Conservation (phyloP, 306 rosid genomes). For the Ormosia emarginata region DNA sequence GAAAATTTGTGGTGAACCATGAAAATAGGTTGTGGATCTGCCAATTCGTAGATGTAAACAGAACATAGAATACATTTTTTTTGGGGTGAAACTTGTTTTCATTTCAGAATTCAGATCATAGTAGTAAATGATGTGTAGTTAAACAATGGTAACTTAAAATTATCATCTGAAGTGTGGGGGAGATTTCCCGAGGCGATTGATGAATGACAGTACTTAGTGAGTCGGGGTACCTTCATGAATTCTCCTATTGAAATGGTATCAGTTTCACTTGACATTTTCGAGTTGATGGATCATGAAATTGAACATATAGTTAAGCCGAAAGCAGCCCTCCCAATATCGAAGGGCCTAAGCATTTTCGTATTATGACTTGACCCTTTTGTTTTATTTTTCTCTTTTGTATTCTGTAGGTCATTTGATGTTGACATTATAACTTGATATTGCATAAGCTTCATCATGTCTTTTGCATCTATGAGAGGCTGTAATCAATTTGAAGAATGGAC, state of each 20-base stretch:
- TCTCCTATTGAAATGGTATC: background rate
- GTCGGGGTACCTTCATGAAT: background rate
- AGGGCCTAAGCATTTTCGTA: background rate
- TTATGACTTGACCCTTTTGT: background rate
- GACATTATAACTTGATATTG: background rate
- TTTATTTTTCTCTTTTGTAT: background rate
- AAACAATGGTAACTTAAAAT: background rate
- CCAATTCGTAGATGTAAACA: background rate
- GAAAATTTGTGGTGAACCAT: background rate
- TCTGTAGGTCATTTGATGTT: constrained; percentile 3
- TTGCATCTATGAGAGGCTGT: background rate
- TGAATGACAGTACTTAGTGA: background rate
- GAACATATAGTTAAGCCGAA: background rate
- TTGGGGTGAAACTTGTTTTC: background rate
- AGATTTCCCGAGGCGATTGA: background rate
- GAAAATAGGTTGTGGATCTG: background rate
- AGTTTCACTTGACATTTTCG: background rate
- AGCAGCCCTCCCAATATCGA: background rate
- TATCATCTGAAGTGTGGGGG: background rate
- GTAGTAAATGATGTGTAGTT: background rate
- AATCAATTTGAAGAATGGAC: constrained; percentile 5
- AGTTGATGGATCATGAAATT: background rate
- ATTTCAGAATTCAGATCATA: background rate
- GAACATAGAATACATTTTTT: background rate
- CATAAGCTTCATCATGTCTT: background rate